Evolutionary conservation across 75 land plant genomes (phyloP).

Genomic region (Cryptomeria japonica): DNA sequence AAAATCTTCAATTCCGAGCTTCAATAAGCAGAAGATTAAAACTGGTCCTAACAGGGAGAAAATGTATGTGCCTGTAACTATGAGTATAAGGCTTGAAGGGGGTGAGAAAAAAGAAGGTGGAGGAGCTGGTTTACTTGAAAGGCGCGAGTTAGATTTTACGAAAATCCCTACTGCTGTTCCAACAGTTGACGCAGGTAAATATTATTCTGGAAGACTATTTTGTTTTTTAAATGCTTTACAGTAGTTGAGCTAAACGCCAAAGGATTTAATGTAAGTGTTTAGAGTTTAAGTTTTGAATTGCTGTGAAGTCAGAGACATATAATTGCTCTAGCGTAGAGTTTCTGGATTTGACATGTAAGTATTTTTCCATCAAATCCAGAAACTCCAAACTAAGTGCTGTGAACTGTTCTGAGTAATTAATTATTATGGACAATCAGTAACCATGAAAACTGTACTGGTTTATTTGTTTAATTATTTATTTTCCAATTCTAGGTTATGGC

Average conservation of each 20-base stretch:
- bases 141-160: slow-evolving; percentile 27
- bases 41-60: background rate
- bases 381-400: background rate
- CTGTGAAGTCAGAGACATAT: background rate
- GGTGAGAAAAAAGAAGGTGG: background rate
- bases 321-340: no score
- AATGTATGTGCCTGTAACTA: background rate
- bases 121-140: slow-evolving; percentile 38
- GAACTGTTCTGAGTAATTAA: background rate
- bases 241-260: background rate
- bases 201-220: background rate
- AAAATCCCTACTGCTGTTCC: slow-evolving; percentile 19
- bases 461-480: background rate
- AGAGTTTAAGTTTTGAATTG: background rate
- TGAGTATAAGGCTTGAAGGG: background rate
- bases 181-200: slow-evolving; percentile 26
- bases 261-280: background rate
- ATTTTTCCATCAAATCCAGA: no score
- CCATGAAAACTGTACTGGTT: background rate
- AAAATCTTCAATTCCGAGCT: background rate
- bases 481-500: background rate
- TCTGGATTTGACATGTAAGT: no score
- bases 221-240: background rate
- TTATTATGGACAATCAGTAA: background rate
- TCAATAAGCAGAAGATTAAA: background rate